Evolutionary conservation across 2,329 filamentous ascomycete genomes (phyloP), one percentile per base, ranked within the genome.

Genomic region (Ceratocystis diversiconidia): DNA sequence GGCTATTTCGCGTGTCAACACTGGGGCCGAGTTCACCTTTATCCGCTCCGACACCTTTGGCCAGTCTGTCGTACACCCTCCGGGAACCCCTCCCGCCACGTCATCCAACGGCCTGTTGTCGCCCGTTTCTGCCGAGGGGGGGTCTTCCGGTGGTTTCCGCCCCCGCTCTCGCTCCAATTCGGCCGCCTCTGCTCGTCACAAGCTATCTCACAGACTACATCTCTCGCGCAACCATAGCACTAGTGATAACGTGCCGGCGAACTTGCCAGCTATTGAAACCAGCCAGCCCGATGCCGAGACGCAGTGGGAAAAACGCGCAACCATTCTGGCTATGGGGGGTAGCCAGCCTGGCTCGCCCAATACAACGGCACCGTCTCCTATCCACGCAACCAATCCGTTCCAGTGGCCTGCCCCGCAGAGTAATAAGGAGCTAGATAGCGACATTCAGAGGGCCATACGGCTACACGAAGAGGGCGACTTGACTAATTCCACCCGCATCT

Each of bases 381-480:
- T 64, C 55, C 64, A 66, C 64, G 68, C 61, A 66, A 66, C 59
- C 59, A 65, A 65, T 69, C 68, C 69, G 70, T 70, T 65, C 66
- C 64, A 68, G 65, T 68, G 8, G 77, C 82, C 44, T 46, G 32
- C 62, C 22, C 66, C 66, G 8, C 63, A 63, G 59, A 67, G 66
- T 36, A 67, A 67, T 28, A 67, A 67, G 72, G 75, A 76, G 66
- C 80, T 81, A 64, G 84, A 87, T 73, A 80, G 82, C 67, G 86
- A 89, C 74, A 96, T 99, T 67, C 92, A 96, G 75, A 87, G 95
- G 76, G 94, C 94, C n/a, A 99, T 99, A 73, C 83, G 88, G 68
- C 79, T 97, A 69, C 94, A 99, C 74, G 94, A 99, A 76, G 81
- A 79, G 60, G 92, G 92, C 66, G 82, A 94, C 68, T 80, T 96